Evolutionary conservation across 306 rosid genomes (phyloP), one percentile per base, ranked within the genome.

Genomic region (Vachellia collinsii): DNA sequence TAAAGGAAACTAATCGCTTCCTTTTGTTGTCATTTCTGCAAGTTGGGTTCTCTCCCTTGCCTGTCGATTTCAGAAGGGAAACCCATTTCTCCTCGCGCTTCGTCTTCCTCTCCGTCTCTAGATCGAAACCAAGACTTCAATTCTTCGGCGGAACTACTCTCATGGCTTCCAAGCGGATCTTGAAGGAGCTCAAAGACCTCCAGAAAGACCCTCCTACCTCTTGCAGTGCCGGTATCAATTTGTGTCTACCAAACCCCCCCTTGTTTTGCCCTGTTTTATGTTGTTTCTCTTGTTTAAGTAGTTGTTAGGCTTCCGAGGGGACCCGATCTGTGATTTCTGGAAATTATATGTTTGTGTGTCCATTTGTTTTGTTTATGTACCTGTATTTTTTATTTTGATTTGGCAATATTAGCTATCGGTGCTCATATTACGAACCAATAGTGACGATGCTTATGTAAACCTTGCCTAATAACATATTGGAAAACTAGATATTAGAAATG

Each of bases 161-260:
- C 80, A 93, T 91, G 97, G 97, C 94, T 56, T 93, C 93, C 46
- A 93, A 91, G 79, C 92, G 97, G 87, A 93, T 93, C 84, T 85
- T 91, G 83, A 91, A 93, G 89, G 97, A 93, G 90, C 93, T 93
- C 75, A 93, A 93, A 81, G 94, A 93, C 87, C 91, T 89, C 83
- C 96, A 93, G 87, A 89, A 93, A 87, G 94, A 93, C 72, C 97
- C 97, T 44, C 97, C 94, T 44, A 91, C 97, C 79, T 93, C 97
- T 6, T 88, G 97, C 89, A 93, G 94, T 74, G 94, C 97, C 11
- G 97, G 97, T 93, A 81, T 5, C 68, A 20, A 10, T 80, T 59
- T 62, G 69, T 66, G 25, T 77, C 34, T 7, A 22, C 70, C 25
- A 65, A 73, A 37, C 50, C 63, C 39, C 20, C n/a, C 3, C 48